Evolutionary conservation across 208 protist species (phyloP).

Genomic region (Blechomonas ayalai): DNA sequence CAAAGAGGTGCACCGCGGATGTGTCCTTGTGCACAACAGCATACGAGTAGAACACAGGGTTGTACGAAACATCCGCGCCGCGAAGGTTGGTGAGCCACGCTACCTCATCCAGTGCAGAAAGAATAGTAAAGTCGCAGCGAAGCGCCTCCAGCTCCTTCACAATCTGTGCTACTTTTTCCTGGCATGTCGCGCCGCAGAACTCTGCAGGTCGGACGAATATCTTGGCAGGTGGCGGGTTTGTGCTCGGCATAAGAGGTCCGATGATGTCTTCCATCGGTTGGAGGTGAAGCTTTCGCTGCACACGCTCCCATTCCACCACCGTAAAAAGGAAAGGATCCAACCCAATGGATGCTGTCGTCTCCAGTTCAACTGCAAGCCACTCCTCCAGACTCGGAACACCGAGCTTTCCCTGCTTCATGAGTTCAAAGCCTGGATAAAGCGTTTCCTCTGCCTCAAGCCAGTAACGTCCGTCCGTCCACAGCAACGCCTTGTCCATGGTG

Average conservation of each 20-base stretch:
- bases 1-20: conserved; percentile 17
- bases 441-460: conserved; percentile 88
- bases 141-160: conserved; percentile 34
- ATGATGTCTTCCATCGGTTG: conserved; percentile 52
- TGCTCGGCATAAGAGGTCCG: conserved; percentile 26
- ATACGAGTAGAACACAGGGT: conserved; percentile 90
- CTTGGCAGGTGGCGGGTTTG: not conserved
- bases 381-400: conserved; percentile 59
- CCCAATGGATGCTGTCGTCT: conserved; percentile 26
- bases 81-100: conserved; percentile 91
- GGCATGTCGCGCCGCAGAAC: conserved; percentile 56
- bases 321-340: conserved; percentile 66
- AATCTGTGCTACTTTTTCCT: conserved; percentile 50
- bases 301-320: conserved; percentile 69
- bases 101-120: conserved; percentile 90
- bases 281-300: conserved; percentile 48
- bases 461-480: conserved; percentile 98
- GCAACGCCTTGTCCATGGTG: conserved; percentile 63
- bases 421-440: conserved; percentile 69
- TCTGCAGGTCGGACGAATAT: conserved; percentile 52
- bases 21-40: conserved; percentile 31
- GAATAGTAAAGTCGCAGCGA: conserved; percentile 50
- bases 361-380: conserved; percentile 53
- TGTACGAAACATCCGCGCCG: conserved; percentile 81
- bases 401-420: conserved; percentile 78